Conservation (phyloP, 441 rosid genomes). For the Biscutella auriculata region DNA sequence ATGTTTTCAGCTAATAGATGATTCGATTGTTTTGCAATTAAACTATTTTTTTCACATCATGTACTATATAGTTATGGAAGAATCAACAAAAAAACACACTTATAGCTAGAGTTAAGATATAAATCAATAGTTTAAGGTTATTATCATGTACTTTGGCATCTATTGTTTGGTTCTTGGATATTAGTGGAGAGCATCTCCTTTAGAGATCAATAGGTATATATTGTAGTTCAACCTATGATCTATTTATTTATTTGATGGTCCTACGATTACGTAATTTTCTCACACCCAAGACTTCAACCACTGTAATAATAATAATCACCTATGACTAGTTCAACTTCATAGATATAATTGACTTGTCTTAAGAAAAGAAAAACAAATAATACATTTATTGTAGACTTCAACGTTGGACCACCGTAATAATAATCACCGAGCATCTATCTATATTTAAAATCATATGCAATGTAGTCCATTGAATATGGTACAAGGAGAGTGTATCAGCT, state of each 20-base stretch:
- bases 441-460: not conserved
- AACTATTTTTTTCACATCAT: no score
- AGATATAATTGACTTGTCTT: not conserved
- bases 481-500: not conserved
- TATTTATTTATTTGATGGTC: not conserved
- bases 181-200: constrained; percentile 18
- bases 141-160: constrained; percentile 9
- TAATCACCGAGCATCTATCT: not conserved
- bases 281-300: not conserved
- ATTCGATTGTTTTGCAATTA: no score
- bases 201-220: constrained; percentile 10
- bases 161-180: constrained; percentile 7
- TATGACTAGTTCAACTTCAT: not conserved
- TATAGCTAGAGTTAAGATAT: not conserved
- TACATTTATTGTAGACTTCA: not conserved
- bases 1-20: no score
- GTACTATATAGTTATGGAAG: not conserved
- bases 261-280: constrained; percentile 5
- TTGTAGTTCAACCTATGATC: not conserved
- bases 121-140: not conserved
- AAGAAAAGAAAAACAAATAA: not conserved
- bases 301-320: no score
- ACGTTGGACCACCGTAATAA: constrained; percentile 16
- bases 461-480: constrained; percentile 5
- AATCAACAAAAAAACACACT: not conserved